Conservation (phyloP, 495 filamentous ascomycete genomes). For the Glutinoglossum americanum region DNA sequence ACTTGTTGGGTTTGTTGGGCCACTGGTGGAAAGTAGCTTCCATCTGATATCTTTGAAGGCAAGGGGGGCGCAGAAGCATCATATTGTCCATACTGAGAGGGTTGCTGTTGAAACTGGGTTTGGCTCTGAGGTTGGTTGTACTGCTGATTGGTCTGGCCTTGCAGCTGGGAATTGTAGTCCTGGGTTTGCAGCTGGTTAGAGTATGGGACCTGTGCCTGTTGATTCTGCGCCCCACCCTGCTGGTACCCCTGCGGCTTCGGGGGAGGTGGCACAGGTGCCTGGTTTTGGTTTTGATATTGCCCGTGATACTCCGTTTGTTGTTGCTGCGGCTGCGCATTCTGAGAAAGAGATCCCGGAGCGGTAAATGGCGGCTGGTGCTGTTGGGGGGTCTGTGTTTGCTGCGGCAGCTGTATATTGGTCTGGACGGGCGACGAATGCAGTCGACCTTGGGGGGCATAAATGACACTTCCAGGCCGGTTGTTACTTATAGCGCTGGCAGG, state of each 20-base stretch:
- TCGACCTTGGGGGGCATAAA: not conserved
- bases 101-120: not conserved
- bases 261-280: constrained; percentile 22
- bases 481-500: not conserved
- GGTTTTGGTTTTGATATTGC: constrained; percentile 4
- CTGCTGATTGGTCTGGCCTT: not conserved
- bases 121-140: not conserved
- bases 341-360: not conserved
- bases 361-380: not conserved
- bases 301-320: constrained; percentile 2
- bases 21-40: not conserved
- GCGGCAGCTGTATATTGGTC: not conserved
- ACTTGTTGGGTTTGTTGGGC: not conserved
- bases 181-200: constrained; percentile 14
- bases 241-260: constrained; percentile 21
- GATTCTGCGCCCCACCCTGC: constrained; percentile 10
- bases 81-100: not conserved
- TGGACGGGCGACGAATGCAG: not conserved
- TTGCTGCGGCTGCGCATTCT: not conserved
- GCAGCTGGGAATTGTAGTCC: constrained; percentile 12
- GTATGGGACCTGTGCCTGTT: constrained; percentile 13
- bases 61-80: not conserved
- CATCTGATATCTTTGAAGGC: not conserved
- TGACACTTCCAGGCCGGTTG: not conserved
- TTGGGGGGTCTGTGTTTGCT: not conserved